Evolutionary conservation across 805 yeast genomes (phyloP).

Genomic region (Groenewaldozyma salmanticensis): DNA sequence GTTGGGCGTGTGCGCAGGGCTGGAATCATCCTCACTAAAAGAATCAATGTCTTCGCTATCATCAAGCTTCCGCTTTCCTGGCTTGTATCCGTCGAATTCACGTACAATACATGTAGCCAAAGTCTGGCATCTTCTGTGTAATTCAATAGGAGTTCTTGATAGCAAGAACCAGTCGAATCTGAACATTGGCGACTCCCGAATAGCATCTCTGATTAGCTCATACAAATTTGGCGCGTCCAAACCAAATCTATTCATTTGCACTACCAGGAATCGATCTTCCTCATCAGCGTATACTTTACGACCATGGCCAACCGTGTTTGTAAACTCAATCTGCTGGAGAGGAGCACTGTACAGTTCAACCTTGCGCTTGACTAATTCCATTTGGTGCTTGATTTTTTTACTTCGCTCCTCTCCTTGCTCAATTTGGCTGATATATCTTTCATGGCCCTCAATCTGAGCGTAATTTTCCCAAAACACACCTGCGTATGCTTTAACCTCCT

Average conservation of each 20-base stretch:
- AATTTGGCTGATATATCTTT: slow-evolving; percentile 67
- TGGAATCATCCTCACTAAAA: slow-evolving; percentile 8
- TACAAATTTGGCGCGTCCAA: slow-evolving; percentile 68
- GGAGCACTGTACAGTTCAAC: slow-evolving; percentile 65
- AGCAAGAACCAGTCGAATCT: slow-evolving; percentile 83
- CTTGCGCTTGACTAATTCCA: slow-evolving; percentile 70
- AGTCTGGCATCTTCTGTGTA: slow-evolving; percentile 74
- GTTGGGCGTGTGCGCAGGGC: too few relatives aligned
- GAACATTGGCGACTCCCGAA: slow-evolving; percentile 66
- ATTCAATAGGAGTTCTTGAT: slow-evolving; percentile 66
- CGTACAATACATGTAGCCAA: slow-evolving; percentile 63
- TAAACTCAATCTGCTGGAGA: slow-evolving; percentile 62
- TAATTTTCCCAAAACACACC: slow-evolving; percentile 73
- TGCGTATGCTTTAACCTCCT: slow-evolving; percentile 72
- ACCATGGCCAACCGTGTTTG: slow-evolving; percentile 62
- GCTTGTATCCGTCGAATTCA: slow-evolving; percentile 41
- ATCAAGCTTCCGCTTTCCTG: slow-evolving; percentile 1
- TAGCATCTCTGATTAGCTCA: slow-evolving; percentile 67
- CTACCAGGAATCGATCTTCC: slow-evolving; percentile 80
- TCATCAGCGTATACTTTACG: slow-evolving; percentile 72
- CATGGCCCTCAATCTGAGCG: slow-evolving; percentile 79
- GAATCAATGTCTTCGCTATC: slow-evolving; percentile 3
- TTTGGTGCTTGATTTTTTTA: slow-evolving; percentile 53
- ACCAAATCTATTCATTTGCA: slow-evolving; percentile 73
- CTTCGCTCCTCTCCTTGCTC: slow-evolving; percentile 85